Percentiles rank a stretch among this genome's conserved stretches.
phyloP scores from a whole-genome alignment of 2,329 filamentous ascomycete genomes.

The Xylariomycetidae sp. region DNA sequence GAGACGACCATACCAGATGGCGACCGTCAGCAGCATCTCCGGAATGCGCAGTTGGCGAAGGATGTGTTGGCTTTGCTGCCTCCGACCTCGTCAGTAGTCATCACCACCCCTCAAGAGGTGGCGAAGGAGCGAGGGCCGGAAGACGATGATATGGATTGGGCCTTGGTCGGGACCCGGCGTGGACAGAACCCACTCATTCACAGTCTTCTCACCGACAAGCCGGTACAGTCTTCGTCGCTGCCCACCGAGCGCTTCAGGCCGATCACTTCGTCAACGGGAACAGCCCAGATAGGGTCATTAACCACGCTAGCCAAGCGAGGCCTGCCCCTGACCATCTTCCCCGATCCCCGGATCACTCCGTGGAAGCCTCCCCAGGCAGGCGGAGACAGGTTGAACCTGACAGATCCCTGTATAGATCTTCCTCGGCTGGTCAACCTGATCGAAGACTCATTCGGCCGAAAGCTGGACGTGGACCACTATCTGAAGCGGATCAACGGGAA shows the following conservation, averaged over 20 bases:
- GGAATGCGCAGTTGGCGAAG: slow-evolving; percentile 69
- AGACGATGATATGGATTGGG: slow-evolving; percentile 50
- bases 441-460: slow-evolving; percentile 85
- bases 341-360: slow-evolving; percentile 56
- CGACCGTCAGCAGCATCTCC: slow-evolving; percentile 41
- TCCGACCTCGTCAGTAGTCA: slow-evolving; percentile 75
- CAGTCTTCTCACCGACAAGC: slow-evolving; percentile 92
- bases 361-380: slow-evolving; percentile 64
- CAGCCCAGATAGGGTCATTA: slow-evolving; percentile 31
- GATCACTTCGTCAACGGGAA: slow-evolving; percentile 30
- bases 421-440: slow-evolving; percentile 79
- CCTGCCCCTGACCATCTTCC: slow-evolving; percentile 80
- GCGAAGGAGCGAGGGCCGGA: slow-evolving; percentile 45
- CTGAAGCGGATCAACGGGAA: slow-evolving; percentile 71
- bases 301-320: slow-evolving; percentile 87
- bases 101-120: slow-evolving; percentile 81
- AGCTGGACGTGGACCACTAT: slow-evolving; percentile 79
- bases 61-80: slow-evolving; percentile 70
- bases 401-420: slow-evolving; percentile 77
- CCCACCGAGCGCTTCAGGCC: slow-evolving; percentile 60
- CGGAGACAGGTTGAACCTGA: slow-evolving; percentile 58
- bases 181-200: slow-evolving; percentile 82
- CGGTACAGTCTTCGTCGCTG: slow-evolving; percentile 84
- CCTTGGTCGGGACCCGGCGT: slow-evolving; percentile 41
- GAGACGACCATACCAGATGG: slow-evolving; percentile 26